Conservation (phyloP, 176 grass and related monocot species). For the Triticum monococcum region DNA sequence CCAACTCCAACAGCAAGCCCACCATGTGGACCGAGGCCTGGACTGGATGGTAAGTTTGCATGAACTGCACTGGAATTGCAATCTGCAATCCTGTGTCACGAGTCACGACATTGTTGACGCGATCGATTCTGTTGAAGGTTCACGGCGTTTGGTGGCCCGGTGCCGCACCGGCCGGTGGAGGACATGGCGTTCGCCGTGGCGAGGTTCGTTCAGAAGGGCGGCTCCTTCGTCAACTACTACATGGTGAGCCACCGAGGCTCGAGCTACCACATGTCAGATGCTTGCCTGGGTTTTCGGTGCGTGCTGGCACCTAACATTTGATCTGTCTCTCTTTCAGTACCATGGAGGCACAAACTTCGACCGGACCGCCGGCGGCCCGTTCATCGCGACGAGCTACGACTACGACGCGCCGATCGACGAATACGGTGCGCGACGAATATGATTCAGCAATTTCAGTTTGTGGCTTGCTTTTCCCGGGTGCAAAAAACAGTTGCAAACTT, state of each 20-base stretch:
- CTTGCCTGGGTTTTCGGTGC: too few species aligned
- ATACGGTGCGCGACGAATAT: conserved; percentile 37
- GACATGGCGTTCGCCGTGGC: conserved; percentile 93
- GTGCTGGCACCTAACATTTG: conserved; percentile 7
- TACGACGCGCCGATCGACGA: conserved; percentile 95
- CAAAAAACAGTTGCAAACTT: background rate
- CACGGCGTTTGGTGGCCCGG: conserved; percentile 77
- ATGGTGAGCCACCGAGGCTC: conserved; percentile 54
- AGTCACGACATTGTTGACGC: background rate
- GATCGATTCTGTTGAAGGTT: conserved; percentile 42
- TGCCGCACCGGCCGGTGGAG: conserved; percentile 84
- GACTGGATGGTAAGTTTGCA: conserved; percentile 61
- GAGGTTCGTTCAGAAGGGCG: conserved; percentile 88
- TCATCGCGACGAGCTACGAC: conserved; percentile 97
- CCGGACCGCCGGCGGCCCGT: conserved; percentile 83
- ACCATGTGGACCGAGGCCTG: conserved; percentile 95
- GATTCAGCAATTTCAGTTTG: background rate
- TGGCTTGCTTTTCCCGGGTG: background rate
- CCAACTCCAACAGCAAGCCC: conserved; percentile 75
- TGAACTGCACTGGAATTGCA: background rate
- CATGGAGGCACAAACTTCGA: conserved; percentile 98
- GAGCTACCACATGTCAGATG: too few species aligned
- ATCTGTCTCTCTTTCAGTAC: conserved; percentile 51
- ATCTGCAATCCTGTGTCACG: too few species aligned
- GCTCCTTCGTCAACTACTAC: conserved; percentile 98